These are phyloP conservation scores for Aspergillus melleus DNA, from an alignment of 2,329 filamentous ascomycete genomes.

Conservation along the genomic window DNA sequence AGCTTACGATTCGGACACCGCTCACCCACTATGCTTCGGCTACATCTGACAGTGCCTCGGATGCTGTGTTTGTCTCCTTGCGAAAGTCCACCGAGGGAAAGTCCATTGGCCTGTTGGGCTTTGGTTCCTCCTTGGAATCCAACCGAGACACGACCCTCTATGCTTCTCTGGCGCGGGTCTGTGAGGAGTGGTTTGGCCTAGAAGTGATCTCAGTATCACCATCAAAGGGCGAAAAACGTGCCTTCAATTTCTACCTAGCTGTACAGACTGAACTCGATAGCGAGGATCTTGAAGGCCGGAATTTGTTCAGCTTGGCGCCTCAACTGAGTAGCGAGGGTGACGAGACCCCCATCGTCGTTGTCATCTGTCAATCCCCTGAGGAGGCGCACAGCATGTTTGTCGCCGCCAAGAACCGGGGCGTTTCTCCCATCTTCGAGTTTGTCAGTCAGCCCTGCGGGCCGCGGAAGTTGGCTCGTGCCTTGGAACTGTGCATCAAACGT, in stretches of 20 bases:
- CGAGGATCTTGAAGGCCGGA: conserved; percentile 14
- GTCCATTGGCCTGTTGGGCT: conserved; percentile 23
- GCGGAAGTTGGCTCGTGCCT: conserved; percentile 33
- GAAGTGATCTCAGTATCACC: conserved; percentile 9
- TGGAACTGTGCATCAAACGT: conserved; percentile 26
- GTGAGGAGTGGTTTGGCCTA: conserved; percentile 23
- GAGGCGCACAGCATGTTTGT: conserved; percentile 21
- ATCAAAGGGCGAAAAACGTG: neutral
- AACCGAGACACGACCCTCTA: conserved; percentile 17
- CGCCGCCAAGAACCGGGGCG: conserved; percentile 4
- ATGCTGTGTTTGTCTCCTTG: neutral
- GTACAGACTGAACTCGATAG: conserved; percentile 26
- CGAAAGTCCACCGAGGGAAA: conserved; percentile 8
- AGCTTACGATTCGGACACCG: conserved; percentile 14
- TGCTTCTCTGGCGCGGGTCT: conserved; percentile 22
- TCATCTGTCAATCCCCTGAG: conserved; percentile 28
- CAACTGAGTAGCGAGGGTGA: neutral
- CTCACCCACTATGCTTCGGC: neutral
- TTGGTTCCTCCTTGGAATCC: conserved; percentile 13
- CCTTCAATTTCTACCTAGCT: conserved; percentile 24
- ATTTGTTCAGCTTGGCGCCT: conserved; percentile 10
- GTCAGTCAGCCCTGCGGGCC: conserved; percentile 38
- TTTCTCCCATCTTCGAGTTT: conserved; percentile 28
- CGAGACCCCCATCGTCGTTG: conserved; percentile 25
- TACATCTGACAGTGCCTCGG: neutral